Evolutionary conservation across 78 protist genomes (phyloP).

Genomic region (Blattamonas nauphoetae): DNA sequence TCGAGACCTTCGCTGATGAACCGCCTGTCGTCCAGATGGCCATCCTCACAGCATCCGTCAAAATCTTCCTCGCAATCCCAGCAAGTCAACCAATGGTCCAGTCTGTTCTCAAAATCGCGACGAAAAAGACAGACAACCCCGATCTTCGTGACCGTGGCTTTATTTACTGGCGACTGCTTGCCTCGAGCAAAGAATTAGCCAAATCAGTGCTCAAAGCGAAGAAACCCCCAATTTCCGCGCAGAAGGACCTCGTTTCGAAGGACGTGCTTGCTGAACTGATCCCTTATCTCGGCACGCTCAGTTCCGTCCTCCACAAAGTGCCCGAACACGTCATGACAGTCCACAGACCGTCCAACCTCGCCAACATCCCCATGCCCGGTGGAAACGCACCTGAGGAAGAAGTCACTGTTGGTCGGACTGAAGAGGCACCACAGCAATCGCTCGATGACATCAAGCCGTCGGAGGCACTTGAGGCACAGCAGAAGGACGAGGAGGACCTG

Average conservation of each 20-base stretch:
- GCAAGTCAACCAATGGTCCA: conserved; percentile 72
- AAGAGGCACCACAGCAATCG: too few relatives aligned
- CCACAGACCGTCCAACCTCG: too few relatives aligned
- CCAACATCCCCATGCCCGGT: too few relatives aligned
- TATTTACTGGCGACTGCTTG: conserved; percentile 96
- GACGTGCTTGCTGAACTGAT: conserved; percentile 73
- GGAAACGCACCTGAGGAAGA: too few relatives aligned
- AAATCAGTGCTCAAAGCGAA: not conserved
- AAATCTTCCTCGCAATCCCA: conserved; percentile 79
- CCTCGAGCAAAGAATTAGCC: conserved; percentile 89
- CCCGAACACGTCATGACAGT: too few relatives aligned
- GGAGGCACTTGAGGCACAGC: too few relatives aligned
- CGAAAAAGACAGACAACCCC: conserved; percentile 88
- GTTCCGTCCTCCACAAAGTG: conserved; percentile 88
- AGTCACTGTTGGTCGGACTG: too few relatives aligned
- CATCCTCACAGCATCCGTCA: conserved; percentile 91
- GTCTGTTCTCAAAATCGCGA: conserved; percentile 67
- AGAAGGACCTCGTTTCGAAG: conserved; percentile 43
- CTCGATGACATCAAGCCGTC: too few relatives aligned
- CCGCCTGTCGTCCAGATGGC: conserved; percentile 80
- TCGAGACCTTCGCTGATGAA: conserved; percentile 80
- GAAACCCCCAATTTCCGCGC: not conserved
- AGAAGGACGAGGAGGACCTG: too few relatives aligned
- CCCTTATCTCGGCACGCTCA: conserved; percentile 65
- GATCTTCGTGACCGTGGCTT: conserved; percentile 98